These are phyloP conservation scores for Prunus persica DNA, from an alignment of 306 rosid genomes.

Conservation along the genomic window DNA sequence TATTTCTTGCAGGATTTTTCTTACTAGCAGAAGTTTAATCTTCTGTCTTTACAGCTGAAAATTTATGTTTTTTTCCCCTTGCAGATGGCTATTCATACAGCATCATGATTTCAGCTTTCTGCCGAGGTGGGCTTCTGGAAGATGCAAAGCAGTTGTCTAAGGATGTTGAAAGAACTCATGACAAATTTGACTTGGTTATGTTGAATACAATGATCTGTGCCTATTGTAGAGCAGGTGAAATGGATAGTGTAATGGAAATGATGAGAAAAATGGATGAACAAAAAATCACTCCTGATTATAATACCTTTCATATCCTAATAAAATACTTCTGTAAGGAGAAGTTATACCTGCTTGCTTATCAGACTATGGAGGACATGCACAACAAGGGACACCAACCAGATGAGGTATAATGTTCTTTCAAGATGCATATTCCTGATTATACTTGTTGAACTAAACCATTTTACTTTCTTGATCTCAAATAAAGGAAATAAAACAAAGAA, in stretches of 20 bases:
- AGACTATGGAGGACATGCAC: conserved; percentile 81
- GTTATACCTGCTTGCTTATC: conserved; percentile 74
- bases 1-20: conserved; percentile 13
- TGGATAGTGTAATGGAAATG: conserved; percentile 89
- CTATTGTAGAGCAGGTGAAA: conserved; percentile 93
- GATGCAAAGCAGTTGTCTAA: conserved; percentile 84
- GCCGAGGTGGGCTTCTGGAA: conserved; percentile 77
- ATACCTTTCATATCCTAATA: conserved; percentile 77
- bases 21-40: not conserved
- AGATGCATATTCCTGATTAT: conserved; percentile 1
- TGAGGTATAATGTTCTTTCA: conserved; percentile 55
- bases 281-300: conserved; percentile 79
- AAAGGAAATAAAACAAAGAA: not conserved
- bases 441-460: not conserved
- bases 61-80: conserved; percentile 23
- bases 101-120: conserved; percentile 85
- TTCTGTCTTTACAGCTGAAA: conserved; percentile 17
- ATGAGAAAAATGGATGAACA: conserved; percentile 85
- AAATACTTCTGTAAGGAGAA: conserved; percentile 85
- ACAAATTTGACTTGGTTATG: conserved; percentile 82
- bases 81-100: conserved; percentile 96
- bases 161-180: conserved; percentile 64
- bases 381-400: conserved; percentile 74
- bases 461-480: not conserved
- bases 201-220: conserved; percentile 91